Conservation (phyloP, 2,329 filamentous ascomycete species). For the Capronia americana region DNA sequence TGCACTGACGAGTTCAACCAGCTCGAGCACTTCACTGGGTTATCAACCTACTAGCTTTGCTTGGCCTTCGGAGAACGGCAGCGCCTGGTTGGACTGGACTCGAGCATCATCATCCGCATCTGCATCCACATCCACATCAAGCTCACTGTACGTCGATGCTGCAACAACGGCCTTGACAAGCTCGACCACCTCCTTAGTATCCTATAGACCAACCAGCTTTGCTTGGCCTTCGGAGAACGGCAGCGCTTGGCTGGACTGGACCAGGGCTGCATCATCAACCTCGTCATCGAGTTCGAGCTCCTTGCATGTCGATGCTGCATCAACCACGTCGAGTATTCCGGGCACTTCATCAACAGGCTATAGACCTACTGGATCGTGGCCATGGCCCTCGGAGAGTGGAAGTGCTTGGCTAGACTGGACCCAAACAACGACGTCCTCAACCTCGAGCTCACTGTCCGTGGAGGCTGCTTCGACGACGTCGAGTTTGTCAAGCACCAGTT, state of each 20-base stretch:
- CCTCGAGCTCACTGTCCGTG: slow-evolving; percentile 7
- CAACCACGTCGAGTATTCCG: slow-evolving; percentile 1
- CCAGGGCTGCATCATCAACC: not conserved
- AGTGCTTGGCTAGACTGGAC: slow-evolving; percentile 20
- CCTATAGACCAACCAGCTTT: not conserved
- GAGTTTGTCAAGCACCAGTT: not conserved
- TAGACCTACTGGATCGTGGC: not conserved
- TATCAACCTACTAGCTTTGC: not conserved
- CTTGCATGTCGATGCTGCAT: not conserved
- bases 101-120: not conserved
- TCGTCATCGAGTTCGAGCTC: slow-evolving; percentile 2
- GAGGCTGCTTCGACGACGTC: slow-evolving; percentile 2
- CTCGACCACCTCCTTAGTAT: not conserved
- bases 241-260: slow-evolving; percentile 10
- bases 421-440: slow-evolving; percentile 7
- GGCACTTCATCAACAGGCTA: slow-evolving; percentile 1
- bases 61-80: slow-evolving; percentile 13
- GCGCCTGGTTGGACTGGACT: slow-evolving; percentile 17
- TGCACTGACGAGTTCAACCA: not conserved
- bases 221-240: slow-evolving; percentile 11
- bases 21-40: not conserved
- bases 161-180: not conserved
- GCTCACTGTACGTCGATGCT: not conserved
- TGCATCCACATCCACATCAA: slow-evolving; percentile 4
- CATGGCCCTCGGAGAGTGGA: slow-evolving; percentile 13